A percentile compares a stretch with the other conserved stretches of the same genome.
Evolutionary conservation across 2,329 filamentous ascomycete genomes (phyloP).

Genomic region (Fusarium subtropicale): DNA sequence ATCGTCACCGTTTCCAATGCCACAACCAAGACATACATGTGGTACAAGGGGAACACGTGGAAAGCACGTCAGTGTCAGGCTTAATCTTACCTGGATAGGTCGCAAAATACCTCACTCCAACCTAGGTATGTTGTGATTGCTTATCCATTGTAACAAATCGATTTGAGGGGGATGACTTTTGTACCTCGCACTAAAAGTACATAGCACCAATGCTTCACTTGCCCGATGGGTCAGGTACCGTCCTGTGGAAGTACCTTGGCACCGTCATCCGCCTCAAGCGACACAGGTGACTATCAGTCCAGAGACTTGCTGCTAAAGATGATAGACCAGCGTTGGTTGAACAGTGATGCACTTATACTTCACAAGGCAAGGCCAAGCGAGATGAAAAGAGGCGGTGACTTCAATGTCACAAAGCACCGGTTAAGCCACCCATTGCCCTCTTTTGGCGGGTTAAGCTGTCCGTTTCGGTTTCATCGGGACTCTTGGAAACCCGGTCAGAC

Average conservation of each 20-base stretch:
- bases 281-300: neutral
- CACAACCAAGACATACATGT: conserved; percentile 1
- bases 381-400: neutral
- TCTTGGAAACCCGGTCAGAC: neutral
- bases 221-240: neutral
- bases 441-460: neutral
- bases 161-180: neutral
- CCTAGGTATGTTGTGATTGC: conserved; percentile 7
- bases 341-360: neutral
- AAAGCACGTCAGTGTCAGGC: neutral
- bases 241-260: neutral
- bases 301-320: neutral
- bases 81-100: neutral
- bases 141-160: neutral
- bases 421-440: neutral
- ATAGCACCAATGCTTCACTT: neutral
- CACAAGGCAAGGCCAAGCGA: neutral
- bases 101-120: conserved; percentile 13
- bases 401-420: neutral
- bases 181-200: conserved; percentile 1
- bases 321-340: neutral
- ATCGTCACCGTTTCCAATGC: neutral
- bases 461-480: neutral
- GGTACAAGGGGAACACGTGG: conserved; percentile 11
- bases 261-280: conserved; percentile 5